phyloP scores from a whole-genome alignment of 1,284 basidiomycete genomes.

The Apiotrichum mycotoxinovorans region DNA sequence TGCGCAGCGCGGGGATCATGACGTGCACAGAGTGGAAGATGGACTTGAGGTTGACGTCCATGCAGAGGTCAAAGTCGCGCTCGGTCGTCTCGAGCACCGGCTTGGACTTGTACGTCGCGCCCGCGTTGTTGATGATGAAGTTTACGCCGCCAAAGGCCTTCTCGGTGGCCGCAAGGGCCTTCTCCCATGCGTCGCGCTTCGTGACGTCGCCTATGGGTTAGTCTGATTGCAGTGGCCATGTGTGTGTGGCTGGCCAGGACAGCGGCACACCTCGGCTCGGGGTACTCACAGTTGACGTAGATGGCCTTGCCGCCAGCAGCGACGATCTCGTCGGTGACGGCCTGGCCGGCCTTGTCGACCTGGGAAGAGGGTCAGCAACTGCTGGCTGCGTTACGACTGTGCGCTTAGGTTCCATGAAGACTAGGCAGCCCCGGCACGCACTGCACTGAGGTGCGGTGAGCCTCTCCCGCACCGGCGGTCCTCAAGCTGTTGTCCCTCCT shows the following conservation, averaged over 20 bases:
- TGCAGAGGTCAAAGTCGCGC: slow-evolving; percentile 19
- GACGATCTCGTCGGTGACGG: slow-evolving; percentile 14
- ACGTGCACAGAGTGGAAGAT: slow-evolving; percentile 19
- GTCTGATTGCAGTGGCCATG: not conserved
- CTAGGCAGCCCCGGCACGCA: not conserved
- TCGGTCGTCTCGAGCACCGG: slow-evolving; percentile 17
- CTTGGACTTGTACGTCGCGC: slow-evolving; percentile 22
- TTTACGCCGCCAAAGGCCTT: slow-evolving; percentile 16
- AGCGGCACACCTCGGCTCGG: not conserved
- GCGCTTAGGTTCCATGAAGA: not conserved
- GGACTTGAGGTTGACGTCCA: slow-evolving; percentile 20
- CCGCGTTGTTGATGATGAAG: slow-evolving; percentile 22
- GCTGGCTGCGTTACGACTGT: not conserved
- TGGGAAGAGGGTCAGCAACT: too few species aligned
- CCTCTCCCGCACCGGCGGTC: too few species aligned
- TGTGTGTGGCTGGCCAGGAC: too few species aligned
- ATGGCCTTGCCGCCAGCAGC: slow-evolving; percentile 12
- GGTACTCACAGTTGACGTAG: slow-evolving; percentile 11
- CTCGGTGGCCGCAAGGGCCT: slow-evolving; percentile 6
- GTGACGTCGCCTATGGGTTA: slow-evolving; percentile 12
- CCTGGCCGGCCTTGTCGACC: slow-evolving; percentile 14
- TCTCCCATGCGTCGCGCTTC: slow-evolving; percentile 12
- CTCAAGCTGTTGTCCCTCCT: too few species aligned
- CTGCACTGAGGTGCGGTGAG: too few species aligned
- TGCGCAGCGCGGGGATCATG: slow-evolving; percentile 12